Percentiles rank a stretch among this genome's conserved stretches.
Evolutionary conservation across 1,284 basidiomycete genomes (phyloP).

Genomic region (Microbotryum intermedium): DNA sequence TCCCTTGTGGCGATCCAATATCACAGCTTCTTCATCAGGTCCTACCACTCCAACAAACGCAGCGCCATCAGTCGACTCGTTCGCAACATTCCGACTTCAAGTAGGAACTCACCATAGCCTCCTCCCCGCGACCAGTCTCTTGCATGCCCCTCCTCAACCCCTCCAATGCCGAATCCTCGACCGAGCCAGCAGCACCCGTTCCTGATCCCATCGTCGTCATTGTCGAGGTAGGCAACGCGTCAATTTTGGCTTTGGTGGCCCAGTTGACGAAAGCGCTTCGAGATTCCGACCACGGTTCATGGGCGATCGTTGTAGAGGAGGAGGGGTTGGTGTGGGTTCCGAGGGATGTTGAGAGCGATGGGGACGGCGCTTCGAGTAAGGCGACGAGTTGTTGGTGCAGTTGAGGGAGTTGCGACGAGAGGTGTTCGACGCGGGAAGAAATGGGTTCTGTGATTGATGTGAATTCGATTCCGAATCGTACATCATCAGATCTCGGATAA

Average conservation of each 20-base stretch:
- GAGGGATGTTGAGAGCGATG: not conserved
- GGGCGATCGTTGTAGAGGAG: not conserved
- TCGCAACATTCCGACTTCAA: no score
- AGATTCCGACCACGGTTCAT: conserved; percentile 11
- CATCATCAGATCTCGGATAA: not conserved
- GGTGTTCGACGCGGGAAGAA: not conserved
- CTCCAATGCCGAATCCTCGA: not conserved
- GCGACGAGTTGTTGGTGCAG: conserved; percentile 14
- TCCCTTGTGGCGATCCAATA: no score
- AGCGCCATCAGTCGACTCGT: no score
- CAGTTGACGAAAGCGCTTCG: conserved; percentile 24
- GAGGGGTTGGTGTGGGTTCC: not conserved
- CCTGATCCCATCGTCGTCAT: no score
- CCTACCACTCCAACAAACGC: no score
- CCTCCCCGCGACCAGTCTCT: conserved; percentile 2
- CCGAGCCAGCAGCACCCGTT: not conserved
- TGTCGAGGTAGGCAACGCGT: not conserved
- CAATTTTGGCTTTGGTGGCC: conserved; percentile 19
- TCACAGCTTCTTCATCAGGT: no score
- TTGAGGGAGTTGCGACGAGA: conserved; percentile 10
- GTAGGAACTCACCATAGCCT: conserved; percentile 6
- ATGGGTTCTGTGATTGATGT: conserved; percentile 1
- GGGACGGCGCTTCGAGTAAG: conserved; percentile 12
- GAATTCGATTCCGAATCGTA: no score
- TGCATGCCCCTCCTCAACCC: not conserved